phyloP scores from a whole-genome alignment of 2,329 filamentous ascomycete species.

The Aspergillus arachidicola region DNA sequence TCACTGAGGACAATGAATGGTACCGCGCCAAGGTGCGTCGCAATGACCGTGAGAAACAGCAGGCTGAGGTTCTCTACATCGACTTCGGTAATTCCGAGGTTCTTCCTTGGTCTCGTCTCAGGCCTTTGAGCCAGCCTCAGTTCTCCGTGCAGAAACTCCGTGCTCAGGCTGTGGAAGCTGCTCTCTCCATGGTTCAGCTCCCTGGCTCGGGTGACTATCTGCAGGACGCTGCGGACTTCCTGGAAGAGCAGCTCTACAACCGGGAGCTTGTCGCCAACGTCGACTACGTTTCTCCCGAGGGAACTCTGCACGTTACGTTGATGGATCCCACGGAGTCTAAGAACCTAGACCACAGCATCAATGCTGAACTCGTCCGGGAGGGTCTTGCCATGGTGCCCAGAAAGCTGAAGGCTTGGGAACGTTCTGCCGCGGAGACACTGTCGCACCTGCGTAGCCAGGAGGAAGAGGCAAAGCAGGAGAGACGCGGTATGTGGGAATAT shows the following conservation, averaged over 20 bases:
- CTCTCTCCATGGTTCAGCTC: slow-evolving; percentile 85
- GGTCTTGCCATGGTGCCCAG: slow-evolving; percentile 88
- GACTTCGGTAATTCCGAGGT: slow-evolving; percentile 96
- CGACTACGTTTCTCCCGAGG: slow-evolving; percentile 81
- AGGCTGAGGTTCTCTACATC: slow-evolving; percentile 88
- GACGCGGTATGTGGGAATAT: slow-evolving; percentile 96
- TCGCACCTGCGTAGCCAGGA: slow-evolving; percentile 73
- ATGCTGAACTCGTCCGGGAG: slow-evolving; percentile 80
- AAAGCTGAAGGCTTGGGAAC: slow-evolving; percentile 92
- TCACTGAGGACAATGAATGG: slow-evolving; percentile 87
- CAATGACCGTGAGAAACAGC: slow-evolving; percentile 88
- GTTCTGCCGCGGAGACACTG: slow-evolving; percentile 71
- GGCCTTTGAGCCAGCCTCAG: slow-evolving; percentile 75
- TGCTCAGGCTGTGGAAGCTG: slow-evolving; percentile 83
- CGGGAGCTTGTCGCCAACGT: slow-evolving; percentile 86
- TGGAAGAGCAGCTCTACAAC: slow-evolving; percentile 73
- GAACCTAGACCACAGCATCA: slow-evolving; percentile 76
- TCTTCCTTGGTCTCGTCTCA: slow-evolving; percentile 80
- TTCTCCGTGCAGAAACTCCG: slow-evolving; percentile 83
- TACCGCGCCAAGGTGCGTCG: slow-evolving; percentile 89
- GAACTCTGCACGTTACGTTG: slow-evolving; percentile 81
- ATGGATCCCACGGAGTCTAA: slow-evolving; percentile 72
- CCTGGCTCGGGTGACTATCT: slow-evolving; percentile 82
- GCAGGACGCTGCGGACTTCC: slow-evolving; percentile 73
- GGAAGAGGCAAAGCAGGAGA: slow-evolving; percentile 74